A percentile compares a stretch with the other conserved stretches of the same genome.
Evolutionary conservation across 176 grass and related monocot genomes (phyloP).

Genomic region (Musa acuminata): DNA sequence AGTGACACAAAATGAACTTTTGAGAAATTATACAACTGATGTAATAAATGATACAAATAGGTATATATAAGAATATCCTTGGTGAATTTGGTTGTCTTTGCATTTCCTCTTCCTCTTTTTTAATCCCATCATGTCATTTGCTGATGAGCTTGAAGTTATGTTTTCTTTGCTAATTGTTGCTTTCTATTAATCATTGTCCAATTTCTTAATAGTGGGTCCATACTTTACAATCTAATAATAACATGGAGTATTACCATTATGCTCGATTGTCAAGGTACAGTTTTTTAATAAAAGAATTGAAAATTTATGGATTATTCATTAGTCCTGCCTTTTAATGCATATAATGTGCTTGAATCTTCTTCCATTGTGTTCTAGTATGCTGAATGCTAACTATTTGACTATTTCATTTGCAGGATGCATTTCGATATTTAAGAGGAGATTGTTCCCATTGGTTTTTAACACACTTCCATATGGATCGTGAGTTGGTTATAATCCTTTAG

Average conservation of each 20-base stretch:
- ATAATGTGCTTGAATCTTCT: background rate
- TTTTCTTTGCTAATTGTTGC: background rate
- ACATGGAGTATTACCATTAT: background rate
- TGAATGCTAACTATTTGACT: slow-evolving; percentile 13
- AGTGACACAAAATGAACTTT: background rate
- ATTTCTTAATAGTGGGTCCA: background rate
- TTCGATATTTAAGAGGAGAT: slow-evolving; percentile 76
- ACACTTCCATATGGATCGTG: slow-evolving; percentile 94
- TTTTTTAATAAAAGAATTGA: background rate
- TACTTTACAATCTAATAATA: background rate
- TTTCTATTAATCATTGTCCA: background rate
- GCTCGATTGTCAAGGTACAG: background rate
- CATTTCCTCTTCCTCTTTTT: no score
- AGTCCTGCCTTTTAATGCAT: background rate
- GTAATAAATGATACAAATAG: background rate
- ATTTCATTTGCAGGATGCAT: slow-evolving; percentile 74
- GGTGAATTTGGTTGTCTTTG: no score
- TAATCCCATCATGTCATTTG: background rate
- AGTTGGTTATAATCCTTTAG: slow-evolving; percentile 23
- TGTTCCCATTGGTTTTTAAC: slow-evolving; percentile 93
- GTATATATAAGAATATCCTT: background rate
- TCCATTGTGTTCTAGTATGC: background rate
- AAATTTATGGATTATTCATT: no score
- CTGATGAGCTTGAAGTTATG: background rate
- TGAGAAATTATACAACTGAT: background rate